phyloP scores from a whole-genome alignment of 768 basidiomycete species.

The Suillus sp. region DNA sequence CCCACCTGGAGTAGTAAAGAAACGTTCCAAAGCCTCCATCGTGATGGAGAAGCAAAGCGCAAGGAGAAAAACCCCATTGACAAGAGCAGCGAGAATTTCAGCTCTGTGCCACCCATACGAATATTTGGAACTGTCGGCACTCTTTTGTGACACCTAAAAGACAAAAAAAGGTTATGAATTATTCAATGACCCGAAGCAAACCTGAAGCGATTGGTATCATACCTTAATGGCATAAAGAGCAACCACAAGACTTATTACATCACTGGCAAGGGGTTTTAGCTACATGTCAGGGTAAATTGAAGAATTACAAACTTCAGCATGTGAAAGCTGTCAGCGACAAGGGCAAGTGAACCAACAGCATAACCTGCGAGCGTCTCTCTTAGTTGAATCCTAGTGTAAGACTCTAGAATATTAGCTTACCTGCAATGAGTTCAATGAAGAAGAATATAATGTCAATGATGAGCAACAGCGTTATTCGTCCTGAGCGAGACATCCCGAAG shows the following conservation, averaged over 20 bases:
- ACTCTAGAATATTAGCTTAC: constrained; percentile 40
- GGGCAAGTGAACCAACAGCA: constrained; percentile 93
- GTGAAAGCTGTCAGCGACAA: constrained; percentile 97
- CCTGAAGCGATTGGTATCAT: not conserved
- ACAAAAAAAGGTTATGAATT: constrained; percentile 4
- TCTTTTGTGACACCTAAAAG: constrained; percentile 62
- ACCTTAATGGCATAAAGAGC: constrained; percentile 95
- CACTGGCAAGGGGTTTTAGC: constrained; percentile 51
- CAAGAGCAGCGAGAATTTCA: constrained; percentile 90
- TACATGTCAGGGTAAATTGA: constrained; percentile 4
- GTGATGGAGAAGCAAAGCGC: constrained; percentile 96
- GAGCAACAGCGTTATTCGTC: constrained; percentile 75
- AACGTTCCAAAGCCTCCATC: constrained; percentile 88
- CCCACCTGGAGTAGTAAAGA: constrained; percentile 80
- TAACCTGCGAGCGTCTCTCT: constrained; percentile 56
- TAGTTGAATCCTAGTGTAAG: not conserved
- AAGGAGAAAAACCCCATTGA: constrained; percentile 96
- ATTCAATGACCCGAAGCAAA: not conserved
- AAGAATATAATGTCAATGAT: constrained; percentile 88
- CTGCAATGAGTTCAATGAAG: constrained; percentile 80
- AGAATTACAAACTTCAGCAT: constrained; percentile 85
- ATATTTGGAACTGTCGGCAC: constrained; percentile 69
- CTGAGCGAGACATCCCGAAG: constrained; percentile 60
- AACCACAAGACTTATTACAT: constrained; percentile 93
- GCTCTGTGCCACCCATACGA: constrained; percentile 99